Conservation (phyloP, 352 stramenopile genomes). For the Globisporangium nodosum region DNA sequence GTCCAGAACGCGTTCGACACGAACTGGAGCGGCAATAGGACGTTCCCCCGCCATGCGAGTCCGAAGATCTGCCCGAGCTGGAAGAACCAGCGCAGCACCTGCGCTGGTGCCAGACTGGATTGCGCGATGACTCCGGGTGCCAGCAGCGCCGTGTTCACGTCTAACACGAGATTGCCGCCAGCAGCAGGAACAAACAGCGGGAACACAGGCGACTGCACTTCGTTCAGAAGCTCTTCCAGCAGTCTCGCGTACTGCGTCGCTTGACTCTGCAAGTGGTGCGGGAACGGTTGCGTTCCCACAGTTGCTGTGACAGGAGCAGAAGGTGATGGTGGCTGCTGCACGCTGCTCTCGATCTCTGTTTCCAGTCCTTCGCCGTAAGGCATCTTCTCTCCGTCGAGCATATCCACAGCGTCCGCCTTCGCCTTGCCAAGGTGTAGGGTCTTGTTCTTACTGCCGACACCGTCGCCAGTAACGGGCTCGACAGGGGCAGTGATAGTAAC, state of each 20-base stretch:
- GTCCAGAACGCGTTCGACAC: constrained; percentile 40
- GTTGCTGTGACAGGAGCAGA: not conserved
- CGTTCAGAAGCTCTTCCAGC: constrained; percentile 33
- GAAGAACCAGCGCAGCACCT: constrained; percentile 50
- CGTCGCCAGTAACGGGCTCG: not conserved
- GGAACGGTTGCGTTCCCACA: not conserved
- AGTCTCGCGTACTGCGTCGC: constrained; percentile 42
- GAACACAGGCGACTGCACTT: constrained; percentile 56
- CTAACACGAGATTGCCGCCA: constrained; percentile 19
- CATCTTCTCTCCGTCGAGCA: not conserved
- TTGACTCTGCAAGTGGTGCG: constrained; percentile 12
- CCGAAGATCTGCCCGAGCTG: constrained; percentile 52
- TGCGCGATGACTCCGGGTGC: constrained; percentile 13
- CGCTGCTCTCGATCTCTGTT: not conserved
- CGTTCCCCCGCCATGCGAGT: constrained; percentile 48
- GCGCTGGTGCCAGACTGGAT: constrained; percentile 11
- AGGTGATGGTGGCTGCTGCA: constrained; percentile 11
- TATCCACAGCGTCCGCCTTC: not conserved
- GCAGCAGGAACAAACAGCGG: constrained; percentile 40
- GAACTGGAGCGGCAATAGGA: constrained; percentile 48
- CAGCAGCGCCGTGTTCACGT: constrained; percentile 48
- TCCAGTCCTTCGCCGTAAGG: not conserved
- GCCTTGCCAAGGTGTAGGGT: no score
- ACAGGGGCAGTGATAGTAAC: constrained; percentile 11
- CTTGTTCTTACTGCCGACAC: not conserved